phyloP scores from a whole-genome alignment of 345 rosid species.

The Isatis tinctoria region DNA sequence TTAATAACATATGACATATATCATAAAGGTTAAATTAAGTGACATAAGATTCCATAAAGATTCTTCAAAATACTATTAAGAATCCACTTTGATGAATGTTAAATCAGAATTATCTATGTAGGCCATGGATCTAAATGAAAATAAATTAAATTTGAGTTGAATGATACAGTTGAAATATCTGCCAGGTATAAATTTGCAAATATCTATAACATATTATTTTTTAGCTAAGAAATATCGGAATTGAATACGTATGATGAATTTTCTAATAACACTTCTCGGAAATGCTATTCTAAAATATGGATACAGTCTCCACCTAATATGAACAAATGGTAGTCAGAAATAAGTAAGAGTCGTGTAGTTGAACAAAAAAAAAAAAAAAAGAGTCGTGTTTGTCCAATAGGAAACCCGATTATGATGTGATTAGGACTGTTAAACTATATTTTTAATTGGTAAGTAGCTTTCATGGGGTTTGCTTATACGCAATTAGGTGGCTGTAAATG shows the following conservation, averaged over 20 bases:
- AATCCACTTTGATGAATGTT: constrained; percentile 6
- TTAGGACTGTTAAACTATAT: neutral
- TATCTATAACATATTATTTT: neutral
- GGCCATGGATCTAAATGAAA: constrained; percentile 13
- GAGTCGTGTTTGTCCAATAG: constrained; percentile 18
- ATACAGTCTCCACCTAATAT: constrained; percentile 18
- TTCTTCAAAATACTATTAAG: constrained; percentile 16
- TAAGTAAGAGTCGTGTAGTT: neutral
- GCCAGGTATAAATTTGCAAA: neutral
- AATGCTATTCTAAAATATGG: neutral
- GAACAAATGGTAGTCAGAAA: constrained; percentile 16
- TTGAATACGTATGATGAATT: neutral
- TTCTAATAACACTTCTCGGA: neutral
- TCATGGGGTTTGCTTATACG: constrained; percentile 16
- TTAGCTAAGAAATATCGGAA: neutral
- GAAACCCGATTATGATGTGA: constrained; percentile 18
- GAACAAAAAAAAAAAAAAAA: too few relatives aligned
- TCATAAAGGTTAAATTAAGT: constrained; percentile 7
- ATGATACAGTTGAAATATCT: neutral
- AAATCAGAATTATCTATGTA: neutral
- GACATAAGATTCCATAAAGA: constrained; percentile 20
- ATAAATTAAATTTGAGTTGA: neutral
- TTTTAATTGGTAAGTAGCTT: constrained; percentile 19
- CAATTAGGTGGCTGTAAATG: constrained; percentile 19
- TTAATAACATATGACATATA: constrained; percentile 15